Percentiles rank a stretch among this genome's conserved stretches.
Evolutionary conservation across 2,329 filamentous ascomycete species (phyloP).

Genomic region (Penicillium rolfsii): DNA sequence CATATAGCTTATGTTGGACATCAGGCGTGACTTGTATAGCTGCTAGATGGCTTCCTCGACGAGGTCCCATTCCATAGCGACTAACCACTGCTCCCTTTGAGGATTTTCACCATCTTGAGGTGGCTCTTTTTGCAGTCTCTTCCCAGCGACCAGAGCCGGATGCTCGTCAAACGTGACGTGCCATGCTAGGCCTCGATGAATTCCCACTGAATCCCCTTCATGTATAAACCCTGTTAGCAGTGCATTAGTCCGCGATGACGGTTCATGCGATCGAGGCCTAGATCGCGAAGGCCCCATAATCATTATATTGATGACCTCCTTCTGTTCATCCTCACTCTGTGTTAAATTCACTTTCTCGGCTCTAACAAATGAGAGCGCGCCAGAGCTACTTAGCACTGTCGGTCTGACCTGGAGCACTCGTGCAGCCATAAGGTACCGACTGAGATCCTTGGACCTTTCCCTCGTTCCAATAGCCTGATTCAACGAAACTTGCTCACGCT

Average conservation of each 20-base stretch:
- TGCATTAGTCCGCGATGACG: neutral
- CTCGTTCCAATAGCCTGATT: neutral
- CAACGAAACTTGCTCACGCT: slow-evolving; percentile 28
- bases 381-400: slow-evolving; percentile 29
- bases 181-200: slow-evolving; percentile 42
- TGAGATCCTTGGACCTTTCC: neutral
- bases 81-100: slow-evolving; percentile 34
- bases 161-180: slow-evolving; percentile 36
- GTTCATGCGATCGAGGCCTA: slow-evolving; percentile 5
- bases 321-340: neutral
- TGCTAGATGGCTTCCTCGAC: slow-evolving; percentile 14
- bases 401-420: slow-evolving; percentile 25
- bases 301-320: slow-evolving; percentile 28
- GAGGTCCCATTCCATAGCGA: slow-evolving; percentile 48
- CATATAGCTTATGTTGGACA: neutral
- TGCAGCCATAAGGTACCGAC: slow-evolving; percentile 26
- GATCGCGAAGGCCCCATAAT: slow-evolving; percentile 34
- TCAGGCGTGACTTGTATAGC: neutral
- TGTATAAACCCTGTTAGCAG: slow-evolving; percentile 11
- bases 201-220: slow-evolving; percentile 33
- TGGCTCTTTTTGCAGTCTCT: neutral
- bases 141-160: neutral
- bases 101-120: neutral
- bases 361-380: slow-evolving; percentile 32
- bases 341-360: slow-evolving; percentile 5